phyloP scores from a whole-genome alignment of 192 early-diverging fungal species.

The Linnemannia exigua region DNA sequence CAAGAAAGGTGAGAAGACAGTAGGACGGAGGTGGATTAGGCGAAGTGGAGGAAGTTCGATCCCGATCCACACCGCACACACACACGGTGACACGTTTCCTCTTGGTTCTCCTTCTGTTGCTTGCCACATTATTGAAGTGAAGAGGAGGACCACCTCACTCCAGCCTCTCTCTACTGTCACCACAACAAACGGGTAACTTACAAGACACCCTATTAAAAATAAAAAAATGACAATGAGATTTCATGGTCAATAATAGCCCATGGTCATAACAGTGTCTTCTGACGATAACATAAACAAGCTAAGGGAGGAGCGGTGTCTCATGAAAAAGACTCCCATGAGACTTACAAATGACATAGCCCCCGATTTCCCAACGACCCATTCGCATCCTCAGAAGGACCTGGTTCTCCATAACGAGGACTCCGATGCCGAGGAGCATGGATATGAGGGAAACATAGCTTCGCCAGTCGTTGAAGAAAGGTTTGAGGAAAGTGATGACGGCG shows the following conservation, averaged over 20 bases:
- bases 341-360: conserved; percentile 41
- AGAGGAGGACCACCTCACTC: not conserved
- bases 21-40: not conserved
- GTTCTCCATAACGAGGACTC: conserved; percentile 52
- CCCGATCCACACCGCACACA: not conserved
- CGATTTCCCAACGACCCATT: conserved; percentile 52
- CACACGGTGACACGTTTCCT: not conserved
- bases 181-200: conserved; percentile 11
- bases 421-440: conserved; percentile 42
- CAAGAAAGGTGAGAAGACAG: not conserved
- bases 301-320: not conserved
- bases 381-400: conserved; percentile 54
- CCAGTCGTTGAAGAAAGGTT: conserved; percentile 56
- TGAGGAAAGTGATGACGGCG: conserved; percentile 51
- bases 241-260: not conserved
- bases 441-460: conserved; percentile 43
- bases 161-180: not conserved
- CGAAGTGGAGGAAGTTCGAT: not conserved
- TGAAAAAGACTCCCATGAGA: not conserved
- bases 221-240: conserved; percentile 7
- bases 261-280: not conserved
- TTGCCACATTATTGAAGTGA: not conserved
- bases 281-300: not conserved
- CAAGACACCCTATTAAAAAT: conserved; percentile 34
- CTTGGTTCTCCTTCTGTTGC: not conserved